Evolutionary conservation across 2,329 filamentous ascomycete genomes (phyloP).

Genomic region (Lecanicillium sp.): DNA sequence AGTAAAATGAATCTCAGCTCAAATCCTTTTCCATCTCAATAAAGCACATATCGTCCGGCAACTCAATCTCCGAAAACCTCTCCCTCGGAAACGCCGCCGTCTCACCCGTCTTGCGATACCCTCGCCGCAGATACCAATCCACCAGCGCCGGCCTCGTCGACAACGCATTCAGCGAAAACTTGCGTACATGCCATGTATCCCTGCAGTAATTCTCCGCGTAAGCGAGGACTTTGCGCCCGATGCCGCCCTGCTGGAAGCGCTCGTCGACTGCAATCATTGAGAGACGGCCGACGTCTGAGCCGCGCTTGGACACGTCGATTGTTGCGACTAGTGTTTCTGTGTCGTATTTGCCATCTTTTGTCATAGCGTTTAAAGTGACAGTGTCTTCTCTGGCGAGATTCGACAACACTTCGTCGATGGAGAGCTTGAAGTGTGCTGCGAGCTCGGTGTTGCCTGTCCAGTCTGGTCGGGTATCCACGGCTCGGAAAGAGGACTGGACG

Average conservation of each 20-base stretch:
- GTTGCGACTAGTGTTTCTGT: slow-evolving; percentile 15
- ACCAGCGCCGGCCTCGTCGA: too few relatives aligned
- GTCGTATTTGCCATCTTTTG: slow-evolving; percentile 3
- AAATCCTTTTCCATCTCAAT: slow-evolving; percentile 25
- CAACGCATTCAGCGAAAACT: slow-evolving; percentile 23
- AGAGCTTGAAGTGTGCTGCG: slow-evolving; percentile 61
- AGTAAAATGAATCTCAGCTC: too few relatives aligned
- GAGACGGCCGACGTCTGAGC: slow-evolving; percentile 15
- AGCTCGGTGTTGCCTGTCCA: slow-evolving; percentile 38
- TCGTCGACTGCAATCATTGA: slow-evolving; percentile 19
- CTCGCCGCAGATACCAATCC: slow-evolving; percentile 28
- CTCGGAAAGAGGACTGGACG: slow-evolving; percentile 30
- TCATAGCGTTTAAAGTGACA: slow-evolving; percentile 20
- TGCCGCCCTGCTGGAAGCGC: slow-evolving; percentile 17
- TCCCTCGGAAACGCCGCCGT: slow-evolving; percentile 22
- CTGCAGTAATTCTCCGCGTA: slow-evolving; percentile 21
- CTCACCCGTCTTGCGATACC: slow-evolving; percentile 26
- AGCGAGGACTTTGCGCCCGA: slow-evolving; percentile 22
- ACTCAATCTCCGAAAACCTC: slow-evolving; percentile 3
- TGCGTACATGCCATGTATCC: slow-evolving; percentile 15
- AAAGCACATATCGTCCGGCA: slow-evolving; percentile 25
- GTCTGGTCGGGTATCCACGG: slow-evolving; percentile 24
- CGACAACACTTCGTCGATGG: slow-evolving; percentile 56
- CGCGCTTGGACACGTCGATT: slow-evolving; percentile 11
- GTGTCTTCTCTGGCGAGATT: slow-evolving; percentile 25